phyloP scores from a whole-genome alignment of 1,284 basidiomycete species.

The Tylopilus sp. region DNA sequence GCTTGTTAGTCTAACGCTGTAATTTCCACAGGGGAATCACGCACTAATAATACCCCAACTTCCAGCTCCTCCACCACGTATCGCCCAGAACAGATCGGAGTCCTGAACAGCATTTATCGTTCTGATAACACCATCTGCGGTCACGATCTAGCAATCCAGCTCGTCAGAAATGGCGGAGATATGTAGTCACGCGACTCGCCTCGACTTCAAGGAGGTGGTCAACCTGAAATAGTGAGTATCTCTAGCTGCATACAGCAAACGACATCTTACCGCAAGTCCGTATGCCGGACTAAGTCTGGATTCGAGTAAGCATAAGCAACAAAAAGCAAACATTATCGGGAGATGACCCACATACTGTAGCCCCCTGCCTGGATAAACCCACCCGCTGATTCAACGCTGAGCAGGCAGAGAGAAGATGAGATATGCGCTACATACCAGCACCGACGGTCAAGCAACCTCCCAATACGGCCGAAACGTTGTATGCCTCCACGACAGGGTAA shows the following conservation, averaged over 20 bases:
- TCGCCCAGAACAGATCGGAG: constrained; percentile 19
- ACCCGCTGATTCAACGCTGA: constrained; percentile 1
- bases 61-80: constrained; percentile 18
- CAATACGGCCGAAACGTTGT: constrained; percentile 11
- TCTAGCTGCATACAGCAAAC: not conserved
- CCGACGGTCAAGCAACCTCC: constrained; percentile 19
- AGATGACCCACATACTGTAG: constrained; percentile 14
- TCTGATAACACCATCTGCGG: constrained; percentile 10
- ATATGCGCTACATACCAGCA: constrained; percentile 6
- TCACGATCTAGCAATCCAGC: constrained; percentile 7
- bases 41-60: constrained; percentile 21
- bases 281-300: constrained; percentile 12
- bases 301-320: not conserved
- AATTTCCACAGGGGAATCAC: not conserved
- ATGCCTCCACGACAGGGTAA: constrained; percentile 6
- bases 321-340: not conserved
- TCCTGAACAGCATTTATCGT: constrained; percentile 15
- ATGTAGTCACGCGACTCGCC: not conserved
- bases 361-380: constrained; percentile 19
- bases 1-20: not conserved
- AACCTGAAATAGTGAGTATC: not conserved
- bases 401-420: too few species aligned
- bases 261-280: constrained; percentile 14
- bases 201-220: constrained; percentile 14
- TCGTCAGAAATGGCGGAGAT: not conserved